Evolutionary conservation across 73 alveolate species (phyloP), one percentile per base, ranked within the genome.

Genomic region (Chromera velia): DNA sequence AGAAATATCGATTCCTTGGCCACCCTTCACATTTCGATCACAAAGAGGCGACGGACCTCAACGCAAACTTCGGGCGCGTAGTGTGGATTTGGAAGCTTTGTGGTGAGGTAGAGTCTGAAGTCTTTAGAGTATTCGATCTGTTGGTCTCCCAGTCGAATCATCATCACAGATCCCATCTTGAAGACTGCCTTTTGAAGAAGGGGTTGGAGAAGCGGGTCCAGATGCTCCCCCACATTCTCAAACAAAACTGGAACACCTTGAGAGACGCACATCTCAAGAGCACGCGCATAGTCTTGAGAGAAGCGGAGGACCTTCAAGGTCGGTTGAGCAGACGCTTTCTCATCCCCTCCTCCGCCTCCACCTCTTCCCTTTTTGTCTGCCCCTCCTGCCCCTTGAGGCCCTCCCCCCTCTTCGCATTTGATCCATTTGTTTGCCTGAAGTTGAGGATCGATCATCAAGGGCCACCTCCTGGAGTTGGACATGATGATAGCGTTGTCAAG

Each of bases 381-480:
- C n/a, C n/a, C n/a, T n/a, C n/a, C n/a, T n/a, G n/a, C n/a, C n/a
- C n/a, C n/a, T n/a, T n/a, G n/a, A n/a, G n/a, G 87, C 74, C 84
- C 49, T 40, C 72, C 88, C 27, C 90, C 94, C 78, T 88, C 88
- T 40, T 72, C 62, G 31, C 84, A 87, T 81, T 88, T 93, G 74
- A 96, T 94, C 98, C 98, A 97, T 78, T 84, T 89, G 84, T 92
- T 92, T 62, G 86, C 99, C 90, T 97, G 98, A 85, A 91, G 88
- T 83, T 97, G 98, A 49, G 99, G 99, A 90, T 97, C 99, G 65
- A 97, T 97, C 97, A 97, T 88, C 73, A 97, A 85, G 64, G 98
- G 96, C 98, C 99, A 97, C 75, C 98, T 91, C 47, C 94, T 90
- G 72, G 98, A 88, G 86, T 96, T 94, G 28, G 93, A 88, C 92